Evolutionary conservation across 352 stramenopile species (phyloP).

Genomic region (Globisporangium uncinulatum): DNA sequence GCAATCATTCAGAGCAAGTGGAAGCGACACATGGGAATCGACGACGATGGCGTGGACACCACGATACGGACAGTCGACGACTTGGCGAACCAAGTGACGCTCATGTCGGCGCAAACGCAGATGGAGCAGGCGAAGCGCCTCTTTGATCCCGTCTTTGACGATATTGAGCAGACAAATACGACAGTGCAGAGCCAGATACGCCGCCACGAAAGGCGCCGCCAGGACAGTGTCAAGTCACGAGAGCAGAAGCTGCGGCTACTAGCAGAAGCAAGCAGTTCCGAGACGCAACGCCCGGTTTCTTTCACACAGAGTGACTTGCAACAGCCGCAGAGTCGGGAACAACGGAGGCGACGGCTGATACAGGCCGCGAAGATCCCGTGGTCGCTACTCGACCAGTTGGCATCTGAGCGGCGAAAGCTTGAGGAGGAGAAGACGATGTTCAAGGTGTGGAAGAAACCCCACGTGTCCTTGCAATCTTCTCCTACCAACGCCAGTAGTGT

Average conservation of each 20-base stretch:
- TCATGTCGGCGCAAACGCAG: constrained; percentile 37
- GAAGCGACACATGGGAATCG: constrained; percentile 25
- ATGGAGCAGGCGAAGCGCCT: constrained; percentile 56
- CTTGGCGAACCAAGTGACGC: constrained; percentile 39
- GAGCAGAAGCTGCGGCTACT: background rate
- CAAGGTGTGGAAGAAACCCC: constrained; percentile 37
- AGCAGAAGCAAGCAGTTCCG: background rate
- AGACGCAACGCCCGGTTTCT: background rate
- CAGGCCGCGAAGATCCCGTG: constrained; percentile 58
- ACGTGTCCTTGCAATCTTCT: background rate
- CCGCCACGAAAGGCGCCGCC: constrained; percentile 13
- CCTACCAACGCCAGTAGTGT: background rate
- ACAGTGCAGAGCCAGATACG: constrained; percentile 30
- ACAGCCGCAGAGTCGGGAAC: constrained; percentile 11
- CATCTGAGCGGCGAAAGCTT: constrained; percentile 34
- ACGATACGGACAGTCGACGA: constrained; percentile 25
- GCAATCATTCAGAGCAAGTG: constrained; percentile 52
- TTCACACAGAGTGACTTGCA: background rate
- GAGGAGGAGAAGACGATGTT: constrained; percentile 59
- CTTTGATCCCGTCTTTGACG: constrained; percentile 57
- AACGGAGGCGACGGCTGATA: constrained; percentile 24
- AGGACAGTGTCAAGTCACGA: background rate
- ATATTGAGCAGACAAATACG: constrained; percentile 43
- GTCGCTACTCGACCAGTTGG: constrained; percentile 62
- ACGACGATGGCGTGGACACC: constrained; percentile 2